These are phyloP conservation scores for Aspergillus coremiiformis DNA, from an alignment of 495 filamentous ascomycete species.

Conservation along the genomic window DNA sequence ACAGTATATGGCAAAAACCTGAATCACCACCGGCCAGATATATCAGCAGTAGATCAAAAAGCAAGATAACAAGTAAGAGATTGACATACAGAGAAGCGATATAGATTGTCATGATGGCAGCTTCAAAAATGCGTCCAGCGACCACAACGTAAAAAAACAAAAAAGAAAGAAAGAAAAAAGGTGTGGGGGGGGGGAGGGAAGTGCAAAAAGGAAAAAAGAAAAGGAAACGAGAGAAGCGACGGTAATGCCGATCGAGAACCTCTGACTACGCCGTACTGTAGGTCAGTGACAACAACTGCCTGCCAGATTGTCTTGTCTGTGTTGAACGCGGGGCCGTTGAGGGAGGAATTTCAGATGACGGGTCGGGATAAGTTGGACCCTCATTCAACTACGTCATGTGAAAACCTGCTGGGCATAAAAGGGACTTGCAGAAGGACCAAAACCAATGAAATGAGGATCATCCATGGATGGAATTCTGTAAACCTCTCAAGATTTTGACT, in stretches of 20 bases:
- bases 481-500: neutral
- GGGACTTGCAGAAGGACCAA: neutral
- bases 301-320: neutral
- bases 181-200: conserved; percentile 16
- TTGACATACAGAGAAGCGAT: conserved; percentile 71
- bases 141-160: conserved; percentile 4
- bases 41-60: conserved; percentile 8
- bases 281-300: neutral
- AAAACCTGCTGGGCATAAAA: conserved; percentile 11
- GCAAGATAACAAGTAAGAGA: neutral
- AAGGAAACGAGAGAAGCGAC: neutral
- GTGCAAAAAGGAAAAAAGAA: conserved; percentile 17
- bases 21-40: neutral
- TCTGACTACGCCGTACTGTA: no score
- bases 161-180: conserved; percentile 7
- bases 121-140: conserved; percentile 5
- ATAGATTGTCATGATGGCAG: conserved; percentile 66
- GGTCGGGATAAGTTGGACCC: neutral
- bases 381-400: conserved; percentile 33
- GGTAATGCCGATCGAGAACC: neutral
- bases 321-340: neutral
- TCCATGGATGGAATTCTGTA: no score
- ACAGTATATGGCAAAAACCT: conserved; percentile 90
- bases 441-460: no score
- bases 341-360: neutral